Evolutionary conservation across 139 green algal genomes (phyloP).

Genomic region (Picochlorum costavermella): DNA sequence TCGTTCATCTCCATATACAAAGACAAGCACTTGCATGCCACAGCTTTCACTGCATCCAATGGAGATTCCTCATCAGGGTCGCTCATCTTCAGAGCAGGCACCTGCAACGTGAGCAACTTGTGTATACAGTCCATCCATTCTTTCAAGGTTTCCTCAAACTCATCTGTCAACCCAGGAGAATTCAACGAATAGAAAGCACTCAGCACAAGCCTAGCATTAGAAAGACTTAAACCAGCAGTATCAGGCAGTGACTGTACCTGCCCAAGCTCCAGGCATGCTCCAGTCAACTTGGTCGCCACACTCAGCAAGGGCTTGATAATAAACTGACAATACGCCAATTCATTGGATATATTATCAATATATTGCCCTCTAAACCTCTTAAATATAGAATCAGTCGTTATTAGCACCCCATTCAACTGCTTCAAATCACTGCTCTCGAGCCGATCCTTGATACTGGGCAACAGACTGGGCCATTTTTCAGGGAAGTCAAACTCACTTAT

Average conservation of each 20-base stretch:
- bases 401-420: constrained; percentile 71
- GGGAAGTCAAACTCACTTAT: constrained; percentile 91
- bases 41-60: constrained; percentile 72
- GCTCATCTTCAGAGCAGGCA: constrained; percentile 36
- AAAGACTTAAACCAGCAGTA: constrained; percentile 37
- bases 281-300: constrained; percentile 19
- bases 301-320: constrained; percentile 55
- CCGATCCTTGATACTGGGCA: constrained; percentile 79
- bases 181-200: constrained; percentile 94
- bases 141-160: constrained; percentile 83
- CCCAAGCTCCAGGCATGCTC: background rate
- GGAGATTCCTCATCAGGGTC: constrained; percentile 57
- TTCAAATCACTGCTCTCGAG: constrained; percentile 47
- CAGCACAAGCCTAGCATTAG: constrained; percentile 51
- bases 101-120: constrained; percentile 56
- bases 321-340: constrained; percentile 74
- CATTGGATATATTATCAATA: constrained; percentile 50
- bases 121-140: constrained; percentile 87
- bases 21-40: constrained; percentile 52
- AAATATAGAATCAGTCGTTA: constrained; percentile 92
- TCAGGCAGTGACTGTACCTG: background rate
- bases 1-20: constrained; percentile 91
- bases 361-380: constrained; percentile 78
- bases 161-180: constrained; percentile 79
- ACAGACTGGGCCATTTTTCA: constrained; percentile 67